A percentile compares a stretch with the other conserved stretches of the same genome.
These are phyloP conservation scores for Podospora comata DNA, from an alignment of 495 filamentous ascomycete species.

Conservation along the genomic window DNA sequence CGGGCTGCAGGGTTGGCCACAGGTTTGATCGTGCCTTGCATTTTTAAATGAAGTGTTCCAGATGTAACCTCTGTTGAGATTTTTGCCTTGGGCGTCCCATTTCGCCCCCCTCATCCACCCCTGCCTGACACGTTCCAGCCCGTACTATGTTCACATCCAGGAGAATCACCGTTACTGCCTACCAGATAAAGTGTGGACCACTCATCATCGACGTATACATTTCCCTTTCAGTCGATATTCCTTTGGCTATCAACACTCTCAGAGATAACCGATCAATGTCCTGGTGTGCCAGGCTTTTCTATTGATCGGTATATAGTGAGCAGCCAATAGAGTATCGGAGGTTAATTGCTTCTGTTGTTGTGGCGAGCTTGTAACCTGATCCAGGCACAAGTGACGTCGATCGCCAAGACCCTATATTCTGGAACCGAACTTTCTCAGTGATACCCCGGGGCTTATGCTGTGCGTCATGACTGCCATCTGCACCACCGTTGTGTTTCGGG, in stretches of 20 bases:
- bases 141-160: background rate
- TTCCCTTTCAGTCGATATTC: background rate
- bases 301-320: background rate
- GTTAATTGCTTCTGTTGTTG: background rate
- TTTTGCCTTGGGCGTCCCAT: background rate
- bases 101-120: background rate
- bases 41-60: background rate
- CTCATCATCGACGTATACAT: background rate
- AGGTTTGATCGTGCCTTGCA: background rate
- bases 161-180: background rate
- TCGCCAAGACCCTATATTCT: background rate
- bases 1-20: background rate
- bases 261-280: background rate
- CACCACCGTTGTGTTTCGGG: background rate
- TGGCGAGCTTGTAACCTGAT: background rate
- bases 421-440: background rate
- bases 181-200: background rate
- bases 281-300: background rate
- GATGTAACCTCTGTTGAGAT: background rate
- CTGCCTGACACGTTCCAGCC: background rate
- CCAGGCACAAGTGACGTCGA: slow-evolving; percentile 5
- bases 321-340: background rate
- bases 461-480: background rate
- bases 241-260: background rate
- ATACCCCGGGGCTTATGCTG: slow-evolving; percentile 1